Conservation (phyloP, 129 eudicot genomes). For the Tagetes patula region DNA sequence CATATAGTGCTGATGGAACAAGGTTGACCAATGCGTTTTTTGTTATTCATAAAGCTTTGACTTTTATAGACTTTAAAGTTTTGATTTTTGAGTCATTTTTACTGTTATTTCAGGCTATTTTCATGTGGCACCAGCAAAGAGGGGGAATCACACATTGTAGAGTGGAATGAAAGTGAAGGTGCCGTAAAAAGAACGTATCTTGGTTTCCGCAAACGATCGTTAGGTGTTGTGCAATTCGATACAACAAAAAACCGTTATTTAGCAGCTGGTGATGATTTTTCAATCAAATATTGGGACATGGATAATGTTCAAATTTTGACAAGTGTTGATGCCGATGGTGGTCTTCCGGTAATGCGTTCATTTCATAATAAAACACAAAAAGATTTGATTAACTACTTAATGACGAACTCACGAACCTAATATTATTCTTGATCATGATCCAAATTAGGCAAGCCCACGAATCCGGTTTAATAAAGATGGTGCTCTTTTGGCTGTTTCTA, state of each 20-base stretch:
- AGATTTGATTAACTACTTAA: neutral
- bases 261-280: slow-evolving; percentile 84
- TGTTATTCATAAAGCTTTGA: neutral
- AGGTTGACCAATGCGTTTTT: slow-evolving; percentile 21
- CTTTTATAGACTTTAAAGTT: neutral
- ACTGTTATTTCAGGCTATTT: slow-evolving; percentile 53
- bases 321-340: slow-evolving; percentile 74
- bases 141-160: slow-evolving; percentile 78
- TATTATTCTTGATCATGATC: neutral
- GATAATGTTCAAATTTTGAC: slow-evolving; percentile 64
- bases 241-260: slow-evolving; percentile 70
- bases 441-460: slow-evolving; percentile 62
- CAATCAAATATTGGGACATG: slow-evolving; percentile 87
- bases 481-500: slow-evolving; percentile 66
- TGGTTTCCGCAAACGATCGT: slow-evolving; percentile 67
- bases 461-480: slow-evolving; percentile 83
- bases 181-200: slow-evolving; percentile 74
- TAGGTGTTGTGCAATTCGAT: slow-evolving; percentile 82
- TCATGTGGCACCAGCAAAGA: slow-evolving; percentile 88
- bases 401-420: neutral
- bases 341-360: slow-evolving; percentile 58
- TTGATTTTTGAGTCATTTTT: neutral
- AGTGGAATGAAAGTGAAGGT: slow-evolving; percentile 93
- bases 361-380: slow-evolving; percentile 10
- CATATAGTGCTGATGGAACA: slow-evolving; percentile 48